These are phyloP conservation scores for Amanita rubescens DNA, from an alignment of 768 basidiomycete species.

Conservation along the genomic window DNA sequence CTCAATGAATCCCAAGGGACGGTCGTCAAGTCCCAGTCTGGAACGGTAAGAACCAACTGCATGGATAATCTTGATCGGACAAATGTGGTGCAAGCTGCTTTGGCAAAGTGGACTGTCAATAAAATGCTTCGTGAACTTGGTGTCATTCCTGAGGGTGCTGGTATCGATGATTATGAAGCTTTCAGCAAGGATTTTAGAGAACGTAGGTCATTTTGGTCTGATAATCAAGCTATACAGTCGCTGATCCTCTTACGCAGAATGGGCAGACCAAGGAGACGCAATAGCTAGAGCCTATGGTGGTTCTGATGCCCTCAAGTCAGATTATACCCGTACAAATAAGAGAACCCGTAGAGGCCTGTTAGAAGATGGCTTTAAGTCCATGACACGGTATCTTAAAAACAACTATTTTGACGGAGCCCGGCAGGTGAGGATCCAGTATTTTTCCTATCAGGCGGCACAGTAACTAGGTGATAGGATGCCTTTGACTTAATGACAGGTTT, in stretches of 20 bases:
- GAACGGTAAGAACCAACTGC: conserved; percentile 89
- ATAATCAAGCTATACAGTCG: not conserved
- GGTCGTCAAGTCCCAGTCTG: conserved; percentile 57
- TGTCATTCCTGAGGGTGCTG: conserved; percentile 60
- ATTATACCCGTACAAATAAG: conserved; percentile 91
- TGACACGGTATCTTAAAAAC: conserved; percentile 86
- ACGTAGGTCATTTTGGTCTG: conserved; percentile 43
- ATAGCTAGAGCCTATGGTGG: conserved; percentile 91
- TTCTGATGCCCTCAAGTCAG: conserved; percentile 92
- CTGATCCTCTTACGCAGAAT: conserved; percentile 52
- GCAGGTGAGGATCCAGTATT: conserved; percentile 43
- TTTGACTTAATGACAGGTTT: conserved; percentile 90
- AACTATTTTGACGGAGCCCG: conserved; percentile 94
- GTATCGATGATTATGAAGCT: conserved; percentile 74
- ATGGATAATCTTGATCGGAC: conserved; percentile 98
- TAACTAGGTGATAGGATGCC: conserved; percentile 56
- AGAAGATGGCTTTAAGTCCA: conserved; percentile 82
- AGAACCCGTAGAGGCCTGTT: conserved; percentile 73
- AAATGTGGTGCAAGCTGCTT: conserved; percentile 89
- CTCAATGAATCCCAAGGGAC: conserved; percentile 40
- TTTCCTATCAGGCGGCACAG: not conserved
- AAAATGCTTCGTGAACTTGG: conserved; percentile 69
- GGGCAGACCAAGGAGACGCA: conserved; percentile 93
- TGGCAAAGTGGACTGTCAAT: conserved; percentile 82
- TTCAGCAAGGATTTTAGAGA: conserved; percentile 83